Evolutionary conservation across 1,139 yeast species (phyloP).

Genomic region (Yamadazyma triangularis): DNA sequence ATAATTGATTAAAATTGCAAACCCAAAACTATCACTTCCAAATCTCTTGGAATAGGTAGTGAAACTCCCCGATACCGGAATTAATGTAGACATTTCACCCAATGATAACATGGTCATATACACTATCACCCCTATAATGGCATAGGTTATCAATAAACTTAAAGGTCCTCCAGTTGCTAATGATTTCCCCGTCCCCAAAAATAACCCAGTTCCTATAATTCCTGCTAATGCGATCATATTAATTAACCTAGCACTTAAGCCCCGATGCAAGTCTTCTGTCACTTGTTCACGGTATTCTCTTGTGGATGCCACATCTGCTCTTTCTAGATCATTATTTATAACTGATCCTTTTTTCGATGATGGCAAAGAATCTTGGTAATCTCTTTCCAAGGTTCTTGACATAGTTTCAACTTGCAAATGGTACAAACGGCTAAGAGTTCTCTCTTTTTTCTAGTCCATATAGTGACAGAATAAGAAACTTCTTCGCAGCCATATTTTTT

Average conservation of each 20-base stretch:
- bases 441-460: too few relatives aligned
- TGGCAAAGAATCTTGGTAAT: too few relatives aligned
- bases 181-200: constrained; percentile 60
- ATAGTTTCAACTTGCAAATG: too few relatives aligned
- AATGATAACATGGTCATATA: constrained; percentile 55
- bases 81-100: constrained; percentile 59
- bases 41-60: constrained; percentile 56
- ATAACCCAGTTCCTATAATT: constrained; percentile 65
- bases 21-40: constrained; percentile 59
- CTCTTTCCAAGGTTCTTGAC: too few relatives aligned
- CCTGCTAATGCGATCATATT: constrained; percentile 67
- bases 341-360: too few relatives aligned
- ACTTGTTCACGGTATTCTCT: constrained; percentile 5
- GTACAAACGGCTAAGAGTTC: too few relatives aligned
- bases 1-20: constrained; percentile 58
- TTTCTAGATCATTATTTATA: constrained; percentile 1
- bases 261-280: constrained; percentile 34
- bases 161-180: constrained; percentile 63
- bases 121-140: constrained; percentile 55
- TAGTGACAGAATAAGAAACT: too few relatives aligned
- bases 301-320: not conserved
- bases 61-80: constrained; percentile 61
- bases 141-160: constrained; percentile 53
- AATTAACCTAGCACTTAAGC: constrained; percentile 48
- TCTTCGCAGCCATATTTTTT: too few relatives aligned